A percentile compares a stretch with the other conserved stretches of the same genome.
phyloP scores from a whole-genome alignment of 768 basidiomycete genomes.

The Lactarius evosmus region DNA sequence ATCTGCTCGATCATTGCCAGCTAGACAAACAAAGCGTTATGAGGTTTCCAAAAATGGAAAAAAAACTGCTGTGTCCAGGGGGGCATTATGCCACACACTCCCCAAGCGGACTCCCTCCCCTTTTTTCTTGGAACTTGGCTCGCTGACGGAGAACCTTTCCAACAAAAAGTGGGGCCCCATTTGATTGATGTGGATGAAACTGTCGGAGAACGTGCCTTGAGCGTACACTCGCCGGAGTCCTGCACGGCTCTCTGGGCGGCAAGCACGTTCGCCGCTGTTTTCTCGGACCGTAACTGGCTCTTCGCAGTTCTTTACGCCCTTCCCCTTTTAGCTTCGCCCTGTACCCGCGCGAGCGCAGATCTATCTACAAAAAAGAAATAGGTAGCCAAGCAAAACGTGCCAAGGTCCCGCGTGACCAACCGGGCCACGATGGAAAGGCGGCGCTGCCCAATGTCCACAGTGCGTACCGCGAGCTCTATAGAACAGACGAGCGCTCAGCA shows the following conservation, averaged over 20 bases:
- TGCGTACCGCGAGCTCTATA: background rate
- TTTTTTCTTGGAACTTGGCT: background rate
- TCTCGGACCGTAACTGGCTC: background rate
- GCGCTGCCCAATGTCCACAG: background rate
- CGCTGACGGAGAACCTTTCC: too few relatives aligned
- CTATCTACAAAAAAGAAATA: background rate
- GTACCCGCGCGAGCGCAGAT: background rate
- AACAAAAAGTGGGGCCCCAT: background rate
- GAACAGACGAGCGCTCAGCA: background rate
- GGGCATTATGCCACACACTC: too few relatives aligned
- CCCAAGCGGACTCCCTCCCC: too few relatives aligned
- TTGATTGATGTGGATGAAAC: background rate
- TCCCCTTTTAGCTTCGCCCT: background rate
- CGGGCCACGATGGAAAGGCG: background rate
- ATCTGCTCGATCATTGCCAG: too few relatives aligned
- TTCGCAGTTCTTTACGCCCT: background rate
- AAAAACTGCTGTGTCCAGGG: background rate
- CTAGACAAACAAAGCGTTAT: background rate
- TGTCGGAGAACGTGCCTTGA: background rate
- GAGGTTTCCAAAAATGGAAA: background rate
- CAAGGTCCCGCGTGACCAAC: background rate
- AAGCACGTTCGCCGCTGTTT: background rate
- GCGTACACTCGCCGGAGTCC: background rate
- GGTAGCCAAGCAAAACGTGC: background rate
- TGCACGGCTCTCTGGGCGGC: too few relatives aligned